phyloP scores from a whole-genome alignment of 768 basidiomycete species.

The Mycena sanguinolenta region DNA sequence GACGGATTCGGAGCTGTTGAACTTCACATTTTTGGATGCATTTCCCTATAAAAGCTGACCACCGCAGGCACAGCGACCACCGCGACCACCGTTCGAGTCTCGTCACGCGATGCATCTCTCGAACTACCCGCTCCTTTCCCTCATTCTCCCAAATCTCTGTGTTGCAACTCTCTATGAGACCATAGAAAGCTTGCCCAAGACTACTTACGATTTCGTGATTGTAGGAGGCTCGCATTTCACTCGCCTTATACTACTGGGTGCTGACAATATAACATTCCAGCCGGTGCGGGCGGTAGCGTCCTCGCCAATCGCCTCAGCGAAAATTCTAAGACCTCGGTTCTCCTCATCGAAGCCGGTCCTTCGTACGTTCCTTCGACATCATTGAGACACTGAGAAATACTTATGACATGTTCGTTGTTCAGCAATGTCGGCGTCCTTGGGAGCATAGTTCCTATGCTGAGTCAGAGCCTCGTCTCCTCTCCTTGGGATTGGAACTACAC shows the following conservation, averaged over 20 bases:
- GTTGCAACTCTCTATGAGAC: slow-evolving; percentile 18
- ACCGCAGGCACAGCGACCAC: too few species aligned
- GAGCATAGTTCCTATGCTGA: slow-evolving; percentile 22
- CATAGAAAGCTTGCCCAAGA: background rate
- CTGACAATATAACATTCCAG: slow-evolving; percentile 9
- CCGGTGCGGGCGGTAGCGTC: slow-evolving; percentile 26
- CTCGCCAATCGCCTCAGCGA: slow-evolving; percentile 21
- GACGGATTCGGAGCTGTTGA: too few species aligned
- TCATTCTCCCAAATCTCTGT: slow-evolving; percentile 2
- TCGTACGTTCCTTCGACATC: slow-evolving; percentile 1
- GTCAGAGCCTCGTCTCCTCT: slow-evolving; percentile 17
- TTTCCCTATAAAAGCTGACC: too few species aligned
- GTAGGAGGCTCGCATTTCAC: slow-evolving; percentile 13
- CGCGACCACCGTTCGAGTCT: too few species aligned
- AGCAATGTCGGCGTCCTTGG: slow-evolving; percentile 22
- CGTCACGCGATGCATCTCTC: background rate
- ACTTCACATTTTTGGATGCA: too few species aligned
- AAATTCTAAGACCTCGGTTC: slow-evolving; percentile 12
- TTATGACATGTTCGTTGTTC: background rate
- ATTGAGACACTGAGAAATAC: background rate
- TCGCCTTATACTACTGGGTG: background rate
- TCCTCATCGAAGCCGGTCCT: slow-evolving; percentile 26
- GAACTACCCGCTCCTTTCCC: background rate
- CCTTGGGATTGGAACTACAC: slow-evolving; percentile 53
- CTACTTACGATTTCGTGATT: slow-evolving; percentile 19